phyloP scores from a whole-genome alignment of 768 basidiomycete species.

The Phlebiopsis gigantea region DNA sequence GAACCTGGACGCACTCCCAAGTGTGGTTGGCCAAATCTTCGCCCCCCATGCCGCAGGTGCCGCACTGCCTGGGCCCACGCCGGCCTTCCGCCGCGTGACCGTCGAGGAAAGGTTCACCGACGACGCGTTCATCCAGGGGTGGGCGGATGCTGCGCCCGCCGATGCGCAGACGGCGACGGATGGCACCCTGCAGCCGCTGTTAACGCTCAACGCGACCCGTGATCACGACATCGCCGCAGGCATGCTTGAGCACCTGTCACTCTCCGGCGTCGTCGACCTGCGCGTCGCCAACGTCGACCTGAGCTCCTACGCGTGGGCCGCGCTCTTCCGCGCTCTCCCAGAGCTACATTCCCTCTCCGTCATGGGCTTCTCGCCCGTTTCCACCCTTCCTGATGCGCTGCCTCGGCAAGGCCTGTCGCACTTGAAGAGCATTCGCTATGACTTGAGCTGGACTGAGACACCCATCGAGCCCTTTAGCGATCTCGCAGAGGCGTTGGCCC shows the following conservation, averaged over 20 bases:
- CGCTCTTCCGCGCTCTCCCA: not conserved
- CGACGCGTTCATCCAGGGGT: too few relatives aligned
- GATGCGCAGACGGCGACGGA: too few relatives aligned
- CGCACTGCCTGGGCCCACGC: too few relatives aligned
- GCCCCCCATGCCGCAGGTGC: too few relatives aligned
- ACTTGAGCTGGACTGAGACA: not conserved
- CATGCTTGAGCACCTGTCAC: not conserved
- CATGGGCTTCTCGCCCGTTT: not conserved
- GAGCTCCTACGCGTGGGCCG: not conserved
- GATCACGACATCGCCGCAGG: too few relatives aligned
- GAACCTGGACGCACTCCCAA: too few relatives aligned
- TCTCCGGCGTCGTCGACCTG: not conserved
- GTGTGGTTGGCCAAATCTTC: too few relatives aligned
- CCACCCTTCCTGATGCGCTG: not conserved
- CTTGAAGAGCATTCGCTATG: not conserved
- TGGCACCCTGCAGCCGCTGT: too few relatives aligned
- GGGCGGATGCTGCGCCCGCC: too few relatives aligned
- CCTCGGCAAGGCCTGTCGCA: not conserved
- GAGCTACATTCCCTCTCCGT: not conserved
- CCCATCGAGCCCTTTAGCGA: not conserved
- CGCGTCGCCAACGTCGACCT: not conserved
- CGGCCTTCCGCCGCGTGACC: too few relatives aligned
- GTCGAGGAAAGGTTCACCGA: too few relatives aligned
- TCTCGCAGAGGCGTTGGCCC: not conserved
- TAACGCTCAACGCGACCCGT: too few relatives aligned